phyloP scores from a whole-genome alignment of 805 yeast genomes.

The Alloascoidea hylecoeti region DNA sequence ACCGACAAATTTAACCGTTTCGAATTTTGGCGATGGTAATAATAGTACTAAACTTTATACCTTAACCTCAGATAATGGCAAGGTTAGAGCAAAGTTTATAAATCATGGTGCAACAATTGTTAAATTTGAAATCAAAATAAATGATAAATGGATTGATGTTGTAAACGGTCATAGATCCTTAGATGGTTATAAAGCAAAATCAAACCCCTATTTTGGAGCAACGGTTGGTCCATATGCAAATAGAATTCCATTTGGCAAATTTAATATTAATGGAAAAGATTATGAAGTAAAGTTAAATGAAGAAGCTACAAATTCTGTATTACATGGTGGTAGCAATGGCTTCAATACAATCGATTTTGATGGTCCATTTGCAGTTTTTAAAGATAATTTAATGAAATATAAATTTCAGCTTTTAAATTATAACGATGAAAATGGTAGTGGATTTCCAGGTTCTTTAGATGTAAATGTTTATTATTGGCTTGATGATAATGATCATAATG shows the following conservation, averaged over 20 bases:
- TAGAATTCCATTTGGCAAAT: constrained; percentile 27
- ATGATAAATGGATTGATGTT: too few species aligned
- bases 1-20: constrained; percentile 5
- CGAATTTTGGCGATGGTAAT: too few species aligned
- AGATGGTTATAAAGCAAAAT: background rate
- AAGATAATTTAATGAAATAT: background rate
- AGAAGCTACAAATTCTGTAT: background rate
- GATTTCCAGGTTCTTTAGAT: background rate
- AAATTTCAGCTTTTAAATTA: background rate
- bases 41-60: background rate
- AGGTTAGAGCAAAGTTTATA: background rate
- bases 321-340: constrained; percentile 1
- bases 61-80: background rate
- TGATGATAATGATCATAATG: background rate
- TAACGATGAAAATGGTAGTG: too few species aligned
- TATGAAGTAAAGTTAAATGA: constrained; percentile 13
- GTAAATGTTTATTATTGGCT: constrained; percentile 1
- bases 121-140: background rate
- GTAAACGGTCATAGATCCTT: too few species aligned
- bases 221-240: constrained; percentile 44
- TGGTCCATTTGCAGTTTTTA: background rate
- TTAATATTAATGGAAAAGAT: constrained; percentile 20
- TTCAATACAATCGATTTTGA: background rate
- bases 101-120: background rate
- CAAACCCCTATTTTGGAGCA: constrained; percentile 39